Evolutionary conservation across 148 eudicot species (phyloP).

Genomic region (Simmondsia chinensis): DNA sequence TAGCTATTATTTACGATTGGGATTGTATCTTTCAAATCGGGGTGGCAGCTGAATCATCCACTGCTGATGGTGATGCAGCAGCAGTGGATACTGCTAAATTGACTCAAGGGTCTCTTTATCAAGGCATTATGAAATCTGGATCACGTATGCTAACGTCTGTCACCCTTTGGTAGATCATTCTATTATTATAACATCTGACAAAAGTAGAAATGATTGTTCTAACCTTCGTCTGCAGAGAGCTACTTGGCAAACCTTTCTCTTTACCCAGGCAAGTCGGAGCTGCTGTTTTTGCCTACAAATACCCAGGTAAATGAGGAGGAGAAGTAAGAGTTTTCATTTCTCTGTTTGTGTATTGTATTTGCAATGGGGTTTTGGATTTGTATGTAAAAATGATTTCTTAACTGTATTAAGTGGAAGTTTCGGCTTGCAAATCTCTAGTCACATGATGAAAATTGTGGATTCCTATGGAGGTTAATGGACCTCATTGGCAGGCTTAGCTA

Average conservation of each 20-base stretch:
- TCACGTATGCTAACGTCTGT: constrained; percentile 45
- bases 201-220: constrained; percentile 1
- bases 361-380: not conserved
- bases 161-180: not conserved
- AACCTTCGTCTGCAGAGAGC: constrained; percentile 47
- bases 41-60: constrained; percentile 49
- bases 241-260: constrained; percentile 91
- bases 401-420: too few relatives aligned
- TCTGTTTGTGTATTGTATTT: not conserved
- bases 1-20: constrained; percentile 63
- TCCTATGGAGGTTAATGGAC: too few relatives aligned
- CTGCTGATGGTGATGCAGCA: constrained; percentile 33
- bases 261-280: constrained; percentile 89
- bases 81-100: constrained; percentile 46
- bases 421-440: too few relatives aligned
- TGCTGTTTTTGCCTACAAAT: constrained; percentile 82
- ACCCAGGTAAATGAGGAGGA: constrained; percentile 68
- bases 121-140: constrained; percentile 57
- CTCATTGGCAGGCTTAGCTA: too few relatives aligned
- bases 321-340: too few relatives aligned
- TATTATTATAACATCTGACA: not conserved
- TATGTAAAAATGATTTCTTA: not conserved
- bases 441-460: too few relatives aligned
- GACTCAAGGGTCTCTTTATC: constrained; percentile 59
- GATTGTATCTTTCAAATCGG: constrained; percentile 70